A percentile compares a stretch with the other conserved stretches of the same genome.
Conservation (phyloP, 768 basidiomycete genomes). For the Lactarius psammicola region DNA sequence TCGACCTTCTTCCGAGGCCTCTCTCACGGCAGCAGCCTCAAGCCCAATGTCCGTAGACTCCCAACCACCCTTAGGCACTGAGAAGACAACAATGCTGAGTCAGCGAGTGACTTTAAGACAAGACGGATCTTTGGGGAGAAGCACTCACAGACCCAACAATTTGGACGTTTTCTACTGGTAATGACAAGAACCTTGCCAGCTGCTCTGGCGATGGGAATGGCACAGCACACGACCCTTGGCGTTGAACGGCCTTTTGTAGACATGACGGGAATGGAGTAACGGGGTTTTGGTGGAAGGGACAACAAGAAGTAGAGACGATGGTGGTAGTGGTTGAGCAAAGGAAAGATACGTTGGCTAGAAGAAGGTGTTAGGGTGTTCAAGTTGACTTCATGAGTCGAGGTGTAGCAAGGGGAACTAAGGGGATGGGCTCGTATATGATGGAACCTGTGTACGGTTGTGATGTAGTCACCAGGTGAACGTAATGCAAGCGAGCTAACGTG, state of each 20-base stretch:
- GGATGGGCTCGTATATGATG: constrained; percentile 8
- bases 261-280: constrained; percentile 15
- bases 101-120: constrained; percentile 22
- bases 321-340: neutral
- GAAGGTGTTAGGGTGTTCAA: constrained; percentile 22
- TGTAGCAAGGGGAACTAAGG: constrained; percentile 3
- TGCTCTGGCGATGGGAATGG: constrained; percentile 75
- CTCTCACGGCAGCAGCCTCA: constrained; percentile 85
- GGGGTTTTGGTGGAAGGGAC: constrained; percentile 10
- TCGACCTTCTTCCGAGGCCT: constrained; percentile 97
- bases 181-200: constrained; percentile 79
- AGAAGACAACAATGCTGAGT: constrained; percentile 10
- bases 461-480: constrained; percentile 16
- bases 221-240: constrained; percentile 87
- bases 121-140: constrained; percentile 12
- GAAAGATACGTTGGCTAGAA: constrained; percentile 1
- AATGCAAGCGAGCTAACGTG: constrained; percentile 10
- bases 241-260: constrained; percentile 70
- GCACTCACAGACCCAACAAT: constrained; percentile 86
- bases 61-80: constrained; percentile 94
- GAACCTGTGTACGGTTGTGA: constrained; percentile 21
- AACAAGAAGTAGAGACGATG: constrained; percentile 3
- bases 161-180: constrained; percentile 78
- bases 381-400: constrained; percentile 28
- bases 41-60: constrained; percentile 76